These are phyloP conservation scores for Alternaria sp. DNA, from an alignment of 2,329 filamentous ascomycete species.

Conservation along the genomic window DNA sequence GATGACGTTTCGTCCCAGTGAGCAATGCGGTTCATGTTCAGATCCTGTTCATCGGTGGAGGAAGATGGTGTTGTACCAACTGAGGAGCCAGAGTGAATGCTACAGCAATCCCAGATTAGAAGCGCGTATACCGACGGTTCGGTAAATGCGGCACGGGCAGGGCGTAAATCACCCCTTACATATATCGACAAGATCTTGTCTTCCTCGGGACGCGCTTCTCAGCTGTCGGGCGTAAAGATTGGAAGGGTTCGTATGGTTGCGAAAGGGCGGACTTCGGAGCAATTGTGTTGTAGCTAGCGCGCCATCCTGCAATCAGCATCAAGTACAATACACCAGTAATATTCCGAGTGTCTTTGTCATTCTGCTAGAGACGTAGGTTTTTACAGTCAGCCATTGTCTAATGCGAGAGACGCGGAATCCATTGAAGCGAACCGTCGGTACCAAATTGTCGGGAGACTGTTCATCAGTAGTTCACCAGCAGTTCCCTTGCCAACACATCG, in stretches of 20 bases:
- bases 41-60: background rate
- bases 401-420: slow-evolving; percentile 1
- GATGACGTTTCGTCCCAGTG: background rate
- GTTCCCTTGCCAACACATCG: background rate
- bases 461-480: slow-evolving; percentile 5
- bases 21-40: background rate
- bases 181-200: background rate
- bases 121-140: background rate
- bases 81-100: background rate
- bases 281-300: slow-evolving; percentile 1
- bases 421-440: slow-evolving; percentile 8
- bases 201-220: background rate
- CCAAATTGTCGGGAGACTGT: background rate
- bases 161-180: slow-evolving; percentile 5
- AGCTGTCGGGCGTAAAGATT: background rate
- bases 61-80: background rate
- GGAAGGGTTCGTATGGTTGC: slow-evolving; percentile 3
- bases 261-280: slow-evolving; percentile 9
- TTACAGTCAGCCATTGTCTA: slow-evolving; percentile 1
- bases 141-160: slow-evolving; percentile 1
- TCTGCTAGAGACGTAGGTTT: background rate
- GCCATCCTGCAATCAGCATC: slow-evolving; percentile 6
- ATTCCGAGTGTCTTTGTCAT: background rate
- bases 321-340: background rate
- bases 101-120: background rate